A percentile compares a stretch with the other conserved stretches of the same genome.
These are phyloP conservation scores for Ogataea hybrid DNA, from an alignment of 1,139 yeast species.

Conservation along the genomic window DNA sequence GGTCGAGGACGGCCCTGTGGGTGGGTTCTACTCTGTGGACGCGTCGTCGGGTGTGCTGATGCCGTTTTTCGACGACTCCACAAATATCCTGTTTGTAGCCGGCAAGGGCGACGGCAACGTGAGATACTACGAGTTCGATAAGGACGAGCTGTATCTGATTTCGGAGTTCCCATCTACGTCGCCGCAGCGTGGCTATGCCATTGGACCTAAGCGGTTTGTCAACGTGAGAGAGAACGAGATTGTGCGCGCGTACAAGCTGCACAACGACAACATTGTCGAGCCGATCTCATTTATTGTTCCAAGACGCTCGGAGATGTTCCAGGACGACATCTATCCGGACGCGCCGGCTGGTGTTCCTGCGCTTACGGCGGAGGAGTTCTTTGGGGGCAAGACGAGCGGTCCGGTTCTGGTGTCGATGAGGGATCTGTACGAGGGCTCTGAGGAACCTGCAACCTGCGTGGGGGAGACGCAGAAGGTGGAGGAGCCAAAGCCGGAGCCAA, in stretches of 20 bases:
- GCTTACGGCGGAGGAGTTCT: slow-evolving; percentile 74
- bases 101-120: slow-evolving; percentile 99
- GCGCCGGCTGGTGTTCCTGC: slow-evolving; percentile 83
- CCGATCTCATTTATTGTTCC: slow-evolving; percentile 93
- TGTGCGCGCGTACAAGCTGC: slow-evolving; percentile 76
- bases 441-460: slow-evolving; percentile 36
- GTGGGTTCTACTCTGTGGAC: slow-evolving; percentile 82
- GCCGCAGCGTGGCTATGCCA: slow-evolving; percentile 95
- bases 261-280: slow-evolving; percentile 77
- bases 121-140: slow-evolving; percentile 83
- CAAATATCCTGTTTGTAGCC: slow-evolving; percentile 79
- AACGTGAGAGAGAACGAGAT: slow-evolving; percentile 83
- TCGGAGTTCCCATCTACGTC: slow-evolving; percentile 86
- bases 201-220: slow-evolving; percentile 79
- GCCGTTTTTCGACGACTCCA: slow-evolving; percentile 84
- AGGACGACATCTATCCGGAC: slow-evolving; percentile 88
- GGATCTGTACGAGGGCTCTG: slow-evolving; percentile 74
- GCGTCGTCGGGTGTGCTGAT: slow-evolving; percentile 90
- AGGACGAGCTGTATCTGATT: slow-evolving; percentile 75
- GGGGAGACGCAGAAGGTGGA: slow-evolving; percentile 10
- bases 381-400: slow-evolving; percentile 71
- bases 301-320: slow-evolving; percentile 89
- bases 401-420: slow-evolving; percentile 81
- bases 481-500: slow-evolving; percentile 6
- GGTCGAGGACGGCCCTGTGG: slow-evolving; percentile 78